Evolutionary conservation across 2,329 filamentous ascomycete genomes (phyloP), one percentile per base, ranked within the genome.

Genomic region (Alternaria ethzedia): DNA sequence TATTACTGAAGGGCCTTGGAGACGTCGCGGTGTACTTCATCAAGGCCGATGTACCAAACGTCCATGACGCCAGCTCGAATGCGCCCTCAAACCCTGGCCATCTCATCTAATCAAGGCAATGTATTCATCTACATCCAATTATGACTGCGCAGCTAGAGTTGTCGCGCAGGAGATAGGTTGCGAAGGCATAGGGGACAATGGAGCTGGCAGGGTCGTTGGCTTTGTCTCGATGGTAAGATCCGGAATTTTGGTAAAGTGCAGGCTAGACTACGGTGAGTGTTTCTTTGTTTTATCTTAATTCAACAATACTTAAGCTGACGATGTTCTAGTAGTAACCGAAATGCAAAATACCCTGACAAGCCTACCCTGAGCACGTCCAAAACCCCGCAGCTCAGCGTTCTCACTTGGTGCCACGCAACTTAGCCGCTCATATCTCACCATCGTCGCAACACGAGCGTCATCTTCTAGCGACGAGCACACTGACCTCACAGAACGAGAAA

Each of bases 231-330:
- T 30, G 17, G 26, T 23, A 32, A 44, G 13, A 43, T 56, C 26
- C 32, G 50, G 26, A 26, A 13, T n/a, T 15, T 6, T n/a, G 17
- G 20, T 11, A 23, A 36, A 17, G 41, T n/a, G 46, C 58, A 54
- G 30, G 49, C 54, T 59, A 65, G 61, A 63, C 45, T 68, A 67
- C 30, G 63, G 68, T 70, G 55, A 67, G 68, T 69, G 15, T 46
- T 43, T 51, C 28, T 26, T 51, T 52, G 26, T 47, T 20, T 20
- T 43, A 25, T 25, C 10, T 21, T 8, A 57, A 43, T 36, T 49
- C 46, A 46, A 59, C 26, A 15, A 46, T 63, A 44, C 41, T 49
- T 47, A 41, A 67, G 59, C 70, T 74, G 60, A 74, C 60, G 25
- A 59, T 7, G 5, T 44, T 44, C 32, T 15, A 45, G 28, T 59